Evolutionary conservation across 331 rosid species (phyloP).

Genomic region (Malus hybrid): DNA sequence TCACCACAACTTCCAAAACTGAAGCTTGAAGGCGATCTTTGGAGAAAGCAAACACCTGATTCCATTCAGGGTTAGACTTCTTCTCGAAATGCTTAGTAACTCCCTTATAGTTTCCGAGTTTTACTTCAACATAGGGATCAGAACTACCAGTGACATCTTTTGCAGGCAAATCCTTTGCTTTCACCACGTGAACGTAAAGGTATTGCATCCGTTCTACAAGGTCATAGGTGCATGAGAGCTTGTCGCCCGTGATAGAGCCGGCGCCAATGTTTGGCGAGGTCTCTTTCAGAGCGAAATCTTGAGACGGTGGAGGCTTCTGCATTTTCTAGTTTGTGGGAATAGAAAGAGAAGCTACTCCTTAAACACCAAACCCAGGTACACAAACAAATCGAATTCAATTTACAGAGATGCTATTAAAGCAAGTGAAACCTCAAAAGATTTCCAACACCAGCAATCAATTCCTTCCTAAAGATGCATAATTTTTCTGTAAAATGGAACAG

Average conservation of each 20-base stretch:
- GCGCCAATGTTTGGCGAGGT: slow-evolving; percentile 86
- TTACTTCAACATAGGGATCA: slow-evolving; percentile 47
- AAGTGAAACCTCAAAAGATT: neutral
- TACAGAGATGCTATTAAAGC: neutral
- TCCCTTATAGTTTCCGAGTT: slow-evolving; percentile 46
- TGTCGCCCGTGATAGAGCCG: slow-evolving; percentile 43
- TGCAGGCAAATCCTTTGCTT: slow-evolving; percentile 41
- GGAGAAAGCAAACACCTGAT: slow-evolving; percentile 45
- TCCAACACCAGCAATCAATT: neutral
- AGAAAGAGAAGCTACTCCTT: slow-evolving; percentile 10
- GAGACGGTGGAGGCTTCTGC: slow-evolving; percentile 63
- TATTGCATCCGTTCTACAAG: slow-evolving; percentile 53
- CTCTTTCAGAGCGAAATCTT: slow-evolving; percentile 74
- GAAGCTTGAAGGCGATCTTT: slow-evolving; percentile 43
- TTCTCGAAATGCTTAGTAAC: slow-evolving; percentile 37
- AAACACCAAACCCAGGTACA: neutral
- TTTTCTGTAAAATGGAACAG: neutral
- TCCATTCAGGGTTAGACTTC: slow-evolving; percentile 43
- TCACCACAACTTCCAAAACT: slow-evolving; percentile 32
- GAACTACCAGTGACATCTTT: slow-evolving; percentile 48
- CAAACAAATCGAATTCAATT: neutral
- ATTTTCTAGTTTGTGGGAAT: slow-evolving; percentile 22
- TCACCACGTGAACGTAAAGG: slow-evolving; percentile 40
- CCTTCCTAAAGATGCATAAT: neutral
- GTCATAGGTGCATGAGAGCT: slow-evolving; percentile 48